phyloP scores from a whole-genome alignment of 441 rosid species.

The Corymbia citriodora region DNA sequence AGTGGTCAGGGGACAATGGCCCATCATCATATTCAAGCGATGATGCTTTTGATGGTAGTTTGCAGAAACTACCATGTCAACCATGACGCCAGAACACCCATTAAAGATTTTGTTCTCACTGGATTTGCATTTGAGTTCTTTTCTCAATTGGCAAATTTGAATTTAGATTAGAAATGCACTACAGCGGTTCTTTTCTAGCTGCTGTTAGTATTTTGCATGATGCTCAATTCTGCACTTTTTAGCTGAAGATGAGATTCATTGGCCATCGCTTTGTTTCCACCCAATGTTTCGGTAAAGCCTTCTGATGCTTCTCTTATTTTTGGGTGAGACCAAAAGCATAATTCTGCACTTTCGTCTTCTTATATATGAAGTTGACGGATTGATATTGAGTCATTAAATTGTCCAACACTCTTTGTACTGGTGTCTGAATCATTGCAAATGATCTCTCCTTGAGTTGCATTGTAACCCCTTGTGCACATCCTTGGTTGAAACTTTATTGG shows the following conservation, averaged over 20 bases:
- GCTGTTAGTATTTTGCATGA: background rate
- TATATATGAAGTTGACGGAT: background rate
- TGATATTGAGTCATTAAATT: background rate
- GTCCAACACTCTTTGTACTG: background rate
- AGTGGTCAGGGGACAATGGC: too few relatives aligned
- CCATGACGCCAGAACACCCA: too few relatives aligned
- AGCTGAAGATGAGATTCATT: background rate
- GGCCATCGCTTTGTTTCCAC: background rate
- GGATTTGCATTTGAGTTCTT: background rate
- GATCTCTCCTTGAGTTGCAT: too few relatives aligned
- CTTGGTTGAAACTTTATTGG: too few relatives aligned
- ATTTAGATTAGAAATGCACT: background rate
- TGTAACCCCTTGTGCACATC: too few relatives aligned
- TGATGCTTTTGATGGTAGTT: too few relatives aligned
- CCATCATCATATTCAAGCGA: too few relatives aligned
- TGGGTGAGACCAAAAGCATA: background rate
- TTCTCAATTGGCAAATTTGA: background rate
- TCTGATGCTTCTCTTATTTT: background rate
- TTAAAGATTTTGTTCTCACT: background rate
- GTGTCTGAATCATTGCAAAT: too few relatives aligned
- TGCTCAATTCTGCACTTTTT: background rate
- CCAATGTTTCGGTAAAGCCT: background rate
- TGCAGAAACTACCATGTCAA: too few relatives aligned
- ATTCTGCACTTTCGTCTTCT: background rate
- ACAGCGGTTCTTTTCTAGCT: background rate